phyloP scores from a whole-genome alignment of 371 early-diverging fungal genomes.

The Gilbertella persicaria region DNA sequence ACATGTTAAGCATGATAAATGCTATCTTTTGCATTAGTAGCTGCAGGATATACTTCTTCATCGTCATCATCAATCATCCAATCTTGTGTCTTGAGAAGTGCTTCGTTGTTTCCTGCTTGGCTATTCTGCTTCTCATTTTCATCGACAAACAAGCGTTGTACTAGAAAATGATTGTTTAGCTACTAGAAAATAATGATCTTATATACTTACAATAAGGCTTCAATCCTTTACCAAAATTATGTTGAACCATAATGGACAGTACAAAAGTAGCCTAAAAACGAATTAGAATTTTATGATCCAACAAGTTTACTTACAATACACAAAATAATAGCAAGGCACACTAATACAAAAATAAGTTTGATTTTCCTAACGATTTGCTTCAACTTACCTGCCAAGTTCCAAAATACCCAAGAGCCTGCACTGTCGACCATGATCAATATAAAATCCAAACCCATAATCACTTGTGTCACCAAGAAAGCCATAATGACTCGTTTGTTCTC shows the following conservation, averaged over 20 bases:
- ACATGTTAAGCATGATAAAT: too few relatives aligned
- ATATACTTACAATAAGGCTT: conserved; percentile 45
- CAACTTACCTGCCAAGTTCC: conserved; percentile 50
- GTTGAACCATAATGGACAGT: conserved; percentile 28
- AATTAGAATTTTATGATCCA: too few relatives aligned
- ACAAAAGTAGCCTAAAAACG: conserved; percentile 31
- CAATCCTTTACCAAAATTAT: conserved; percentile 48
- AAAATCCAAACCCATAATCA: conserved; percentile 42
- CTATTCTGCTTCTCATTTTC: background rate
- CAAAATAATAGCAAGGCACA: conserved; percentile 44
- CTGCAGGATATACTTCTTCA: background rate
- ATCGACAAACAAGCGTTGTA: background rate
- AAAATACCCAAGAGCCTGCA: conserved; percentile 46
- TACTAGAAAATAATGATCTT: background rate
- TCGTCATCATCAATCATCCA: background rate
- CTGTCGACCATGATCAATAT: conserved; percentile 43
- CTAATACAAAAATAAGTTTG: conserved; percentile 14
- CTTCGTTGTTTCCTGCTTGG: background rate
- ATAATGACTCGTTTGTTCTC: conserved; percentile 40
- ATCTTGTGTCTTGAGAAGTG: background rate
- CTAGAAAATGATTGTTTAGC: background rate
- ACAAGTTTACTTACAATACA: conserved; percentile 42
- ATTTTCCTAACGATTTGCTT: background rate
- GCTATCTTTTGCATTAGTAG: background rate
- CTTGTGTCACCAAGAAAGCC: conserved; percentile 30